phyloP scores from a whole-genome alignment of 352 stramenopile genomes.

The Elongisporangium prolatum region DNA sequence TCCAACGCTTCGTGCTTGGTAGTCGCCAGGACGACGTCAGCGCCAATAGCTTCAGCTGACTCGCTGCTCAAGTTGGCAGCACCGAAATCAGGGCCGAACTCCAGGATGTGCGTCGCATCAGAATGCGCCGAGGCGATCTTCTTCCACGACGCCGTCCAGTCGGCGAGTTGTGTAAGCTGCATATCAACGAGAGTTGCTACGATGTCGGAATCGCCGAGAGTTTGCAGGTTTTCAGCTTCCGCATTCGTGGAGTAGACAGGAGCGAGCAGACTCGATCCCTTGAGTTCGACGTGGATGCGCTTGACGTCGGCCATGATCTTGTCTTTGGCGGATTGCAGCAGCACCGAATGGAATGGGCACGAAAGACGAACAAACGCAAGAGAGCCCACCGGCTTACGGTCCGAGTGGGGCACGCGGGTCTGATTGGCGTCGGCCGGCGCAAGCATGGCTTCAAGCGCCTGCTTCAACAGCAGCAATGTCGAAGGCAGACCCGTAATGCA shows the following conservation, averaged over 20 bases:
- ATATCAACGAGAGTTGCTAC: slow-evolving; percentile 47
- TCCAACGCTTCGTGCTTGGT: slow-evolving; percentile 30
- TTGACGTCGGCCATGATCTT: slow-evolving; percentile 45
- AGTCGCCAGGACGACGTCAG: slow-evolving; percentile 46
- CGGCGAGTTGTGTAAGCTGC: slow-evolving; percentile 55
- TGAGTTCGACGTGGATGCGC: slow-evolving; percentile 34
- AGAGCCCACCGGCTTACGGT: slow-evolving; percentile 65
- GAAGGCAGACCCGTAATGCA: slow-evolving; percentile 67
- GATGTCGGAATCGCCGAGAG: slow-evolving; percentile 29
- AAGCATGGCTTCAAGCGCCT: slow-evolving; percentile 40
- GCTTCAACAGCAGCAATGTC: slow-evolving; percentile 46
- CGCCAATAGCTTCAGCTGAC: slow-evolving; percentile 43
- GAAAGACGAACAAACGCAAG: slow-evolving; percentile 57
- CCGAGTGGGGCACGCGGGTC: slow-evolving; percentile 72
- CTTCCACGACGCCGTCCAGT: slow-evolving; percentile 55
- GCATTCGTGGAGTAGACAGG: slow-evolving; percentile 61
- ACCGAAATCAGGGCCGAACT: slow-evolving; percentile 69
- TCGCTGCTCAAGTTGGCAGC: slow-evolving; percentile 41
- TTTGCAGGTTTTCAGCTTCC: slow-evolving; percentile 51
- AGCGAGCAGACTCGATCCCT: slow-evolving; percentile 46
- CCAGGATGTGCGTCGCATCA: slow-evolving; percentile 61
- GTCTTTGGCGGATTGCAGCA: slow-evolving; percentile 36
- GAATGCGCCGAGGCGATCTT: slow-evolving; percentile 27
- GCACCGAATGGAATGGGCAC: slow-evolving; percentile 70
- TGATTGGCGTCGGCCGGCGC: slow-evolving; percentile 56